Conservation (phyloP, 2,329 filamentous ascomycete genomes). For the Claviceps sp. region DNA sequence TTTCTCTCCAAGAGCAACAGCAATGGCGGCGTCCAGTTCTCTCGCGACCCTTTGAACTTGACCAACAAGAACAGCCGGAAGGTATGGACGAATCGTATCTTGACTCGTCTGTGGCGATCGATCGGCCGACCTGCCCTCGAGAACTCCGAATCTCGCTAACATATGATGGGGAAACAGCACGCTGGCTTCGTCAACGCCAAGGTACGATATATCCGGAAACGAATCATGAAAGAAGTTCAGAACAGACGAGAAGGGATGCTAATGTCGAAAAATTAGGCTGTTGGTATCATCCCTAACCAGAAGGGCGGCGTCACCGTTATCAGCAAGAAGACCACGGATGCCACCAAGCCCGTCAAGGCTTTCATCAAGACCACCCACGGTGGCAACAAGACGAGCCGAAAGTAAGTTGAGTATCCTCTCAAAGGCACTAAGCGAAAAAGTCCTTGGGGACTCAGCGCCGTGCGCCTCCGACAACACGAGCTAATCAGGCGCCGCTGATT, state of each 20-base stretch:
- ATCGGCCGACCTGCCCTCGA: background rate
- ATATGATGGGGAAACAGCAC: constrained; percentile 40
- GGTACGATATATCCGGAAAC: constrained; percentile 36
- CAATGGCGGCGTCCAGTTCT: constrained; percentile 76
- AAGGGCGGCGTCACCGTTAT: constrained; percentile 69
- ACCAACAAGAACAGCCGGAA: constrained; percentile 85
- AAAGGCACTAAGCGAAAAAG: background rate
- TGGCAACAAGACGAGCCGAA: constrained; percentile 61
- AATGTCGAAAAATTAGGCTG: constrained; percentile 43
- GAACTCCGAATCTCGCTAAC: constrained; percentile 21
- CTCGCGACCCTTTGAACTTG: constrained; percentile 87
- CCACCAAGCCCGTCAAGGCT: constrained; percentile 59
- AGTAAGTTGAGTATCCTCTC: constrained; percentile 25
- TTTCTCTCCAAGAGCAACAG: constrained; percentile 83
- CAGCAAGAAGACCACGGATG: constrained; percentile 68
- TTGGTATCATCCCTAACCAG: constrained; percentile 63
- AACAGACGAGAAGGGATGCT: constrained; percentile 3
- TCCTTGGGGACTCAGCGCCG: constrained; percentile 5
- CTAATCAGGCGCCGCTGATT: constrained; percentile 3
- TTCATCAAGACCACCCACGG: constrained; percentile 54
- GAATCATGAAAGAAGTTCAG: background rate
- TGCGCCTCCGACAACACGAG: constrained; percentile 5
- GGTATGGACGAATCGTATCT: constrained; percentile 33
- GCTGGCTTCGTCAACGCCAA: constrained; percentile 89
- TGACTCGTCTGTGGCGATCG: background rate